These are phyloP conservation scores for Tetrapisispora arboricola DNA, from an alignment of 805 yeast species.

Conservation along the genomic window DNA sequence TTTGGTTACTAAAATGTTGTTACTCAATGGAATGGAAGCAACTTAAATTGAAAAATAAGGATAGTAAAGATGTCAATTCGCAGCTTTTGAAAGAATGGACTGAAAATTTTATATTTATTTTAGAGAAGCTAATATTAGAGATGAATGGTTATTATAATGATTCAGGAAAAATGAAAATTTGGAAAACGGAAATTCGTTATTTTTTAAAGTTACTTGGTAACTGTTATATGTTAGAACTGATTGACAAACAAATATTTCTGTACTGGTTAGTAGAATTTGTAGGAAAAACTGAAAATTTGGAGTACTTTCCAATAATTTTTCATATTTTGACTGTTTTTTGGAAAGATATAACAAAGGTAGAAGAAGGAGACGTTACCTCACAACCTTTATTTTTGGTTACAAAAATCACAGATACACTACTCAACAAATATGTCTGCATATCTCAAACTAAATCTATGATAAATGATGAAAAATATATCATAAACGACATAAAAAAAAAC, in stretches of 20 bases:
- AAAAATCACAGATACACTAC: slow-evolving; percentile 50
- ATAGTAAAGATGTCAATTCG: slow-evolving; percentile 11
- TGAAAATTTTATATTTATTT: slow-evolving; percentile 55
- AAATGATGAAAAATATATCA: slow-evolving; percentile 29
- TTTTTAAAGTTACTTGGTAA: slow-evolving; percentile 49
- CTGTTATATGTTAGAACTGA: slow-evolving; percentile 55
- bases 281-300: slow-evolving; percentile 29
- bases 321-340: slow-evolving; percentile 59
- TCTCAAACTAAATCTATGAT: slow-evolving; percentile 27
- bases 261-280: slow-evolving; percentile 53
- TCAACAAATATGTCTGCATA: slow-evolving; percentile 37
- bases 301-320: slow-evolving; percentile 37
- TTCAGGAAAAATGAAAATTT: slow-evolving; percentile 18
- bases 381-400: slow-evolving; percentile 40
- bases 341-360: slow-evolving; percentile 45
- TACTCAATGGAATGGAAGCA: slow-evolving; percentile 56
- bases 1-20: slow-evolving; percentile 87
- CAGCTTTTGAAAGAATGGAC: slow-evolving; percentile 88
- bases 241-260: slow-evolving; percentile 53
- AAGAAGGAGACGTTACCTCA: slow-evolving; percentile 25
- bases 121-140: slow-evolving; percentile 28
- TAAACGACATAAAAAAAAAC: slow-evolving; percentile 30
- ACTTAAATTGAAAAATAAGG: slow-evolving; percentile 9
- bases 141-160: slow-evolving; percentile 25
- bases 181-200: slow-evolving; percentile 48